Evolutionary conservation across 352 stramenopile species (phyloP), one percentile per base, ranked within the genome.

Genomic region (Elongisporangium anandrum): DNA sequence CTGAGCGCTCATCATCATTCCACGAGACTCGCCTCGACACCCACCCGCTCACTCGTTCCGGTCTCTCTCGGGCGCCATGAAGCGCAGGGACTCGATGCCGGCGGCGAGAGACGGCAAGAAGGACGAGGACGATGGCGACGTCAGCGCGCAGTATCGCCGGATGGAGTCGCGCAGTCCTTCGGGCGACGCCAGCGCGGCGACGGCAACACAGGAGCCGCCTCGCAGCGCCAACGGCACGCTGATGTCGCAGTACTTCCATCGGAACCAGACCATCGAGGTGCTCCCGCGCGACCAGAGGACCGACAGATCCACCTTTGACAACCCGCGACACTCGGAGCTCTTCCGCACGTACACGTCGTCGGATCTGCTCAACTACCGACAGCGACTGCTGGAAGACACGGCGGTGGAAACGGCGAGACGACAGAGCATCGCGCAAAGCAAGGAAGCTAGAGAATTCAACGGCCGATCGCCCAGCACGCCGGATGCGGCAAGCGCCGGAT

Each of bases 261-360:
- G 83, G 38, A 78, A 92, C 62, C 83, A 90, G 53, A 92, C 83
- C 0, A 79, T 90, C 9, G 80, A 92, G 17, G 79, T 90, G 51
- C 56, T 92, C 20, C 73, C 79, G 19, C 72, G 77, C 3, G 58
- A 68, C 20, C 65, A 68, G 0, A 54, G 53, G 6, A 48, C 39
- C 15, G 53, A 61, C 12, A 26, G 71, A 17, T 56, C 68, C 24
- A 69, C 61, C 48, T 64, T 88, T 50, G 63, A 70, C 16, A 80
- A 77, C 56, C 68, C 73, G 8, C 76, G 70, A 0, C 77, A 86
- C 56, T 81, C 74, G 9, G 80, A 89, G 54, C 75, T 92, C 7
- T 89, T 88, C 57, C 79, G 82, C 23, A 90, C 82, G 21, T 77
- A 87, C 59, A 92, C 82, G 34, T 85, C 74, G n/a, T 77, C 66